A percentile compares a stretch with the other conserved stretches of the same genome.
Conservation (phyloP, 1,284 basidiomycete genomes). For the Moesziomyces parantarcticus region DNA sequence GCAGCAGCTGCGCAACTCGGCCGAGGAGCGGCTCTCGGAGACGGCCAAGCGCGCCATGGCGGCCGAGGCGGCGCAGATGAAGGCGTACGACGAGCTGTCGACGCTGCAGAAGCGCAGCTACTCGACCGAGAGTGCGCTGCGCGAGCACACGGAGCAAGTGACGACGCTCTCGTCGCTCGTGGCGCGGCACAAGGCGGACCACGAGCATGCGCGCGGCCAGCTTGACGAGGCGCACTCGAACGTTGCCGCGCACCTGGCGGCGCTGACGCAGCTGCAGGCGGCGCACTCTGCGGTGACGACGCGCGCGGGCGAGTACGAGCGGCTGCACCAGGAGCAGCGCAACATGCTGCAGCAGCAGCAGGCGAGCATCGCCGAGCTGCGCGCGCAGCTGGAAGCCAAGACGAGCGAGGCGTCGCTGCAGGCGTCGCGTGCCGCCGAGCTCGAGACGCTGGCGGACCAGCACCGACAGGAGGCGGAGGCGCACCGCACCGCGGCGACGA, state of each 20-base stretch:
- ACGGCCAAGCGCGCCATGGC: slow-evolving; percentile 82
- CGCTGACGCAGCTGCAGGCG: slow-evolving; percentile 84
- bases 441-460: slow-evolving; percentile 77
- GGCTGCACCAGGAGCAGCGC: slow-evolving; percentile 72
- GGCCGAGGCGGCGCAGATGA: slow-evolving; percentile 82
- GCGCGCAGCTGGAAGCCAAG: slow-evolving; percentile 75
- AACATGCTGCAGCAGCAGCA: slow-evolving; percentile 60
- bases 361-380: slow-evolving; percentile 79
- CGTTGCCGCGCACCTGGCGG: slow-evolving; percentile 84
- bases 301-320: slow-evolving; percentile 84
- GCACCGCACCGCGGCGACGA: slow-evolving; percentile 60
- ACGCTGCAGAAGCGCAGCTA: slow-evolving; percentile 78
- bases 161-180: slow-evolving; percentile 79
- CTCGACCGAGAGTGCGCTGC: slow-evolving; percentile 76
- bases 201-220: slow-evolving; percentile 75
- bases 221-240: slow-evolving; percentile 73
- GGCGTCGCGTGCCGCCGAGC: slow-evolving; percentile 80
- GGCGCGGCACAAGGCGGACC: slow-evolving; percentile 84
- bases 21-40: slow-evolving; percentile 83
- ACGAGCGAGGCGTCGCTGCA: slow-evolving; percentile 63
- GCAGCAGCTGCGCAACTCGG: slow-evolving; percentile 74
- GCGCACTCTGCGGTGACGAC: slow-evolving; percentile 81
- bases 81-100: slow-evolving; percentile 77
- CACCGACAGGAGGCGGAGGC: slow-evolving; percentile 62
- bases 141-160: slow-evolving; percentile 82